These are phyloP conservation scores for Tulasnella sp. DNA, from an alignment of 768 basidiomycete genomes.

Conservation along the genomic window DNA sequence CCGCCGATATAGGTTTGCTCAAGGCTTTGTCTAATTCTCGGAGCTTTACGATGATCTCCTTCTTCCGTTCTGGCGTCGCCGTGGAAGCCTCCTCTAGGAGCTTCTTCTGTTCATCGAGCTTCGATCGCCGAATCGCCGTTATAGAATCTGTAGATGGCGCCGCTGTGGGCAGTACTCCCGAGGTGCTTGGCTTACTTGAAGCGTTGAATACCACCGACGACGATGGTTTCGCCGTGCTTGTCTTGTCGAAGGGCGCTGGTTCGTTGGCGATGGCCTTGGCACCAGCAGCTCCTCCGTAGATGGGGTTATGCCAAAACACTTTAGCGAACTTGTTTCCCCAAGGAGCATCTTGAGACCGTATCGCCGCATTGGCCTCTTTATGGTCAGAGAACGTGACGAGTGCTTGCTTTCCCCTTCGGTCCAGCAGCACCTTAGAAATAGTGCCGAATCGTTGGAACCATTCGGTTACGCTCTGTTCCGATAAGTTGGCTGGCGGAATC, in stretches of 20 bases:
- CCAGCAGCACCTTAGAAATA: constrained; percentile 88
- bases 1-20: constrained; percentile 46
- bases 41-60: constrained; percentile 69
- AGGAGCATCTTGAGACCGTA: constrained; percentile 92
- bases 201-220: constrained; percentile 31
- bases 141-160: constrained; percentile 37
- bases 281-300: constrained; percentile 83
- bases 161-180: constrained; percentile 33
- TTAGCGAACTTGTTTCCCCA: constrained; percentile 94
- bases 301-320: constrained; percentile 90
- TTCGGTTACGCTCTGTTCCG: constrained; percentile 64
- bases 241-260: constrained; percentile 66
- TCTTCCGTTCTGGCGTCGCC: constrained; percentile 68
- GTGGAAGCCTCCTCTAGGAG: constrained; percentile 68
- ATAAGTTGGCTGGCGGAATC: constrained; percentile 80
- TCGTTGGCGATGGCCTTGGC: constrained; percentile 76
- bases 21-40: constrained; percentile 78
- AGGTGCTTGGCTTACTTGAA: constrained; percentile 32
- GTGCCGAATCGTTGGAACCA: constrained; percentile 93
- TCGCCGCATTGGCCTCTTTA: constrained; percentile 79
- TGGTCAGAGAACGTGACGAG: constrained; percentile 83
- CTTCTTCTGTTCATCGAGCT: constrained; percentile 84
- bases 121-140: constrained; percentile 57
- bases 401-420: constrained; percentile 68
- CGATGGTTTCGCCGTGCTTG: constrained; percentile 38